Evolutionary conservation across 2,329 filamentous ascomycete genomes (phyloP), one percentile per base, ranked within the genome.

Genomic region (Penicillium sp.): DNA sequence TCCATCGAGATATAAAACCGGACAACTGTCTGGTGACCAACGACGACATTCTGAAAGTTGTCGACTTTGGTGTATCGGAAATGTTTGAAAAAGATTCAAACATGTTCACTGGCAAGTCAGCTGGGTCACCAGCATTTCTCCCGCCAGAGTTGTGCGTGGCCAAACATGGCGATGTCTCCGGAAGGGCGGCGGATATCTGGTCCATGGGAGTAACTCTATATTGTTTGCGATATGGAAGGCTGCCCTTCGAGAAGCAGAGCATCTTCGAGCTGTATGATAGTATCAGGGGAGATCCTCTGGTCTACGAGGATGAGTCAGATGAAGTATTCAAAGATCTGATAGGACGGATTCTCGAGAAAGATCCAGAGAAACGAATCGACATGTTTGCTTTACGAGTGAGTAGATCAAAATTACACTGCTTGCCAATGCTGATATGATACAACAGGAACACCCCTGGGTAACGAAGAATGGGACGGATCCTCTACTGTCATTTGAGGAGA

Each of bases 1-100:
- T 97, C 16, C 94, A 99, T 73, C 86, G 94, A 51, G 94, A 99
- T 69, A 97, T 99, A 78, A 99, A 99, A 75, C 94, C 94, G 0
- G 94, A 97, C 73, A 99, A 99, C 66, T 88, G 96, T 51, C 82
- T 99, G 8, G 79, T 99, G 38, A 96, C 92, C 0, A 84, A 88
- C 35, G 92, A 97, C 53, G 89, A 97, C 66, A 86, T 96, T n/a
- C 83, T 99, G 50, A 99, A 97, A 73, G 89, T 99, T 62, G 92
- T 96, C 50, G 94, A 97, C 73, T 99, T 99, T 79, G 94, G 94
- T n/a, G 94, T 97, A 8, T 97, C 93, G 1, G 93, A 99, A 71
- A 97, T 99, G 87, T 99, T 99, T 65, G 89, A 93, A 69, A 96
- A 95, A 72, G 81, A 89, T 55, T 85, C 83, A 2, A 83, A 90